phyloP scores from a whole-genome alignment of 345 rosid species.

The Luvunga scandens region DNA sequence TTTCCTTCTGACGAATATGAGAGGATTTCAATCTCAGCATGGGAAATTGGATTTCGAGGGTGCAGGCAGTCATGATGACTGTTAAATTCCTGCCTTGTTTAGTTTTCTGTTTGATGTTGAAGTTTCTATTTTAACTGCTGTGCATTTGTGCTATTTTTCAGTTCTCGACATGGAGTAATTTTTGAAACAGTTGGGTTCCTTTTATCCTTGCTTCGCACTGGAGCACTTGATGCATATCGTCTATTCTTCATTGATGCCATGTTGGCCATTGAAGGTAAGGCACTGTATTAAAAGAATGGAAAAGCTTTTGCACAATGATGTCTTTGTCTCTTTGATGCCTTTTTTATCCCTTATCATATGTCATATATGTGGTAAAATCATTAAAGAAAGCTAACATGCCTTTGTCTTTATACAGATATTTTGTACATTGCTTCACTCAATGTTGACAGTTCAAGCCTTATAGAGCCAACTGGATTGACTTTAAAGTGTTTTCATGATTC shows the following conservation, averaged over 20 bases:
- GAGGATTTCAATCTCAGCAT: background rate
- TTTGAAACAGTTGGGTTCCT: slow-evolving; percentile 85
- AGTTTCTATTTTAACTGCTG: background rate
- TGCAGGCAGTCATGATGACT: background rate
- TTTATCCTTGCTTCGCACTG: slow-evolving; percentile 77
- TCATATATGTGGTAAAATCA: background rate
- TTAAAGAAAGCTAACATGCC: slow-evolving; percentile 11
- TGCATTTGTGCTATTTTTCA: slow-evolving; percentile 23
- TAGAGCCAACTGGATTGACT: slow-evolving; percentile 31
- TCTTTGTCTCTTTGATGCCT: background rate
- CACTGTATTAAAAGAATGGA: background rate
- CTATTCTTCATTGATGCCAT: slow-evolving; percentile 70
- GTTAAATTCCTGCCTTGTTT: background rate
- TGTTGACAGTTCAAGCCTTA: slow-evolving; percentile 24
- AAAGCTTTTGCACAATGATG: background rate
- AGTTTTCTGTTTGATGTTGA: background rate
- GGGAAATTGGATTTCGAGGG: background rate
- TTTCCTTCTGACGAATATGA: background rate
- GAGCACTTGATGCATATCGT: slow-evolving; percentile 72
- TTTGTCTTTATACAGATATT: slow-evolving; percentile 55
- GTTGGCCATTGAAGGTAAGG: slow-evolving; percentile 70
- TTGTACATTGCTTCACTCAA: slow-evolving; percentile 43
- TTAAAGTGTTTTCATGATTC: slow-evolving; percentile 66
- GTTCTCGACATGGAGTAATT: slow-evolving; percentile 65
- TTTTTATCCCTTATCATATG: background rate